Conservation (phyloP, 1,139 yeast species). For the Trichomonascaceae sp. region DNA sequence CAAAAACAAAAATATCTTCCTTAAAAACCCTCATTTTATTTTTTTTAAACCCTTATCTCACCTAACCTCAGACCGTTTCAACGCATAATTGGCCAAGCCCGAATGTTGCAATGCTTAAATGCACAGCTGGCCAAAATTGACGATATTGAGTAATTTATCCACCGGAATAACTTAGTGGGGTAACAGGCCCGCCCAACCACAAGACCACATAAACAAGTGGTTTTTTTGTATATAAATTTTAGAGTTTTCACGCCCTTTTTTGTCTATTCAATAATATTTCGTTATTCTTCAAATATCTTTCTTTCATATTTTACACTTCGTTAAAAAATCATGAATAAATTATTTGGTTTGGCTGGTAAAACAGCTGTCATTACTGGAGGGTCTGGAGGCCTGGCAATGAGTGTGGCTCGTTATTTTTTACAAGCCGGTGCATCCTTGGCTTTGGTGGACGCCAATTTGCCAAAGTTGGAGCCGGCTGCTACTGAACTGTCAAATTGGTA, state of each 20-base stretch:
- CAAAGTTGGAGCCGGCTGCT: constrained; percentile 52
- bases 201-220: neutral
- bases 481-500: constrained; percentile 54
- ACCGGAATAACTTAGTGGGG: neutral
- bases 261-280: too few species aligned
- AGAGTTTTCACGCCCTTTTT: constrained; percentile 8
- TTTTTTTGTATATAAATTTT: neutral
- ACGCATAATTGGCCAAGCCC: neutral
- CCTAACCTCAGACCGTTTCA: neutral
- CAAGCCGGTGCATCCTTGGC: constrained; percentile 44
- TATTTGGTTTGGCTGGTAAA: constrained; percentile 52
- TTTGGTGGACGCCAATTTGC: constrained; percentile 64
- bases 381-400: constrained; percentile 70
- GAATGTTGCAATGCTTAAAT: neutral
- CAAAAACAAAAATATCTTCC: neutral
- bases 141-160: neutral
- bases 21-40: neutral
- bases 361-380: constrained; percentile 77
- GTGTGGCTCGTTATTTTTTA: constrained; percentile 34
- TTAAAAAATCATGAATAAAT: constrained; percentile 3
- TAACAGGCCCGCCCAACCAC: neutral
- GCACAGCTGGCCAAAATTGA: neutral
- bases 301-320: too few species aligned
- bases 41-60: neutral
- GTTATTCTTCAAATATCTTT: too few species aligned